phyloP scores from a whole-genome alignment of 2,329 filamentous ascomycete species.

The Chaetomiaceae sp. region DNA sequence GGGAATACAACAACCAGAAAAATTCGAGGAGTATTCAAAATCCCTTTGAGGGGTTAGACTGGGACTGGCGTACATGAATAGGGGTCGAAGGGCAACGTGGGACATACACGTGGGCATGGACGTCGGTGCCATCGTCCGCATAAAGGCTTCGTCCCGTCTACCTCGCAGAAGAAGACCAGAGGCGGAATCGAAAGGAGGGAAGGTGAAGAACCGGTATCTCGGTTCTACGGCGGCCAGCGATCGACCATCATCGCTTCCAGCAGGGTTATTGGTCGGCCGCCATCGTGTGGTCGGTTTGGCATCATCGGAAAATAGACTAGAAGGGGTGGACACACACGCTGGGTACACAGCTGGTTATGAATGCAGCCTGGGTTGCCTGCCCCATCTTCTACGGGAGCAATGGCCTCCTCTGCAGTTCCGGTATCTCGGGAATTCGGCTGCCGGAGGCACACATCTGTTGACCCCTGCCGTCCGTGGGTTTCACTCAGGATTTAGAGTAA shows the following conservation, averaged over 20 bases:
- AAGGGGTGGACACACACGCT: neutral
- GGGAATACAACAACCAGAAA: slow-evolving; percentile 22
- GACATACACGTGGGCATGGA: slow-evolving; percentile 2
- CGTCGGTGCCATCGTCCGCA: slow-evolving; percentile 17
- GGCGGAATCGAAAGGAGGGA: neutral
- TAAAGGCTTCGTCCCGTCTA: neutral
- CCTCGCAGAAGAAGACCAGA: neutral
- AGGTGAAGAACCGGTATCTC: neutral
- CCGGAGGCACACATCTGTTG: neutral
- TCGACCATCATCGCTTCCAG: slow-evolving; percentile 13
- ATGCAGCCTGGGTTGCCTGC: neutral
- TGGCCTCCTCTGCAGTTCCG: neutral
- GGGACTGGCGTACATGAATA: no score
- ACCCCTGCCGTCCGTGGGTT: neutral
- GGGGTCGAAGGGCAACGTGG: no score
- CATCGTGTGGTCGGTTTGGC: slow-evolving; percentile 7
- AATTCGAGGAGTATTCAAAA: slow-evolving; percentile 23
- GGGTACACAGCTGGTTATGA: neutral
- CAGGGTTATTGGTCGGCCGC: slow-evolving; percentile 9
- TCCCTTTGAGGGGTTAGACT: slow-evolving; percentile 15
- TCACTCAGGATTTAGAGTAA: neutral
- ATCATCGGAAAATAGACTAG: slow-evolving; percentile 5
- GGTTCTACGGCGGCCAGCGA: slow-evolving; percentile 10
- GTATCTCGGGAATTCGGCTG: neutral
- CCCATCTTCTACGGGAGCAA: neutral